phyloP scores from a whole-genome alignment of 2,329 filamentous ascomycete species.

The Metarhizium sp. region DNA sequence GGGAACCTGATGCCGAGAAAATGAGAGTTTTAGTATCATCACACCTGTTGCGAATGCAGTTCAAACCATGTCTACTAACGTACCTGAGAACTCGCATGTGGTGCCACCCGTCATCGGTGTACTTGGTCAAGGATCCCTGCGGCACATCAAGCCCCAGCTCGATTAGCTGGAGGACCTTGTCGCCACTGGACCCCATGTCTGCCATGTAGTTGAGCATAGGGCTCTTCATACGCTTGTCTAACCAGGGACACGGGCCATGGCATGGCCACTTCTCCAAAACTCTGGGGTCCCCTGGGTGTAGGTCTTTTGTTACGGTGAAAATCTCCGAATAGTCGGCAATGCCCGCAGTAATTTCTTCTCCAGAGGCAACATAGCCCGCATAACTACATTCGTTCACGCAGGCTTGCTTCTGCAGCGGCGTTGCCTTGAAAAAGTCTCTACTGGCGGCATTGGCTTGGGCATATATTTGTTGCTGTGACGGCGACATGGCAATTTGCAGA shows the following conservation, averaged over 20 bases:
- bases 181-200: slow-evolving; percentile 29
- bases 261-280: slow-evolving; percentile 36
- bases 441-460: slow-evolving; percentile 26
- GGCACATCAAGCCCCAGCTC: slow-evolving; percentile 34
- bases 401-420: slow-evolving; percentile 26
- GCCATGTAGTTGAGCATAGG: slow-evolving; percentile 31
- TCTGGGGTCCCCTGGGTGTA: slow-evolving; percentile 26
- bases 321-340: slow-evolving; percentile 43
- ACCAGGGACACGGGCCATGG: slow-evolving; percentile 40
- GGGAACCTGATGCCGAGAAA: slow-evolving; percentile 18
- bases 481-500: slow-evolving; percentile 32
- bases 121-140: slow-evolving; percentile 27
- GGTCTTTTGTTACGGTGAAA: slow-evolving; percentile 41
- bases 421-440: slow-evolving; percentile 28
- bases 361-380: slow-evolving; percentile 38
- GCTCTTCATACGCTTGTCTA: slow-evolving; percentile 28
- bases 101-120: slow-evolving; percentile 40
- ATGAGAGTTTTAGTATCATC: background rate
- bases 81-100: slow-evolving; percentile 38
- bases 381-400: slow-evolving; percentile 37
- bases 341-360: slow-evolving; percentile 37
- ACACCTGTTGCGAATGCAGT: background rate
- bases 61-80: background rate
- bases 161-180: slow-evolving; percentile 34
- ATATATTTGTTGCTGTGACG: slow-evolving; percentile 24